These are phyloP conservation scores for Phytophthora ramorum DNA, from an alignment of 352 stramenopile genomes.

Conservation along the genomic window DNA sequence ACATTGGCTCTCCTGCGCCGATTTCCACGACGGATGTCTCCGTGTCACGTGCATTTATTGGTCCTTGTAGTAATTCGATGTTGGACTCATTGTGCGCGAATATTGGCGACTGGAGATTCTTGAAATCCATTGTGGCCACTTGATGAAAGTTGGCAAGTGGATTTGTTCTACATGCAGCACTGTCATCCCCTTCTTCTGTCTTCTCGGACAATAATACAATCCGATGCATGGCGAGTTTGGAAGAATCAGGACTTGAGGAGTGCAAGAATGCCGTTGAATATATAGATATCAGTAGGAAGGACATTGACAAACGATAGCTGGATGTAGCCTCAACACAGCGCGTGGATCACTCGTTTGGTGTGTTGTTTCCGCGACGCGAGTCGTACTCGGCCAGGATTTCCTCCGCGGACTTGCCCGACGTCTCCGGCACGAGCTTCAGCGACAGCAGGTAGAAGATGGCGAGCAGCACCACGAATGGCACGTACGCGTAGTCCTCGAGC, in stretches of 20 bases:
- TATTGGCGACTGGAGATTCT: conserved; percentile 20
- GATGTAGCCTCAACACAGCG: no score
- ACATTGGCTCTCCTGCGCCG: conserved; percentile 42
- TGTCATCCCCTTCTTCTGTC: no score
- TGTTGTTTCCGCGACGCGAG: conserved; percentile 17
- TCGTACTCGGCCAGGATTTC: conserved; percentile 59
- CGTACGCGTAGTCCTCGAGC: conserved; percentile 21
- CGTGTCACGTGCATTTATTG: neutral
- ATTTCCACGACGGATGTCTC: conserved; percentile 21
- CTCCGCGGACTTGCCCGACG: conserved; percentile 59
- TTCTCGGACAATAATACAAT: no score
- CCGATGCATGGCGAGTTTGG: no score
- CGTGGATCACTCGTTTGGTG: neutral
- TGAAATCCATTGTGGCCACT: conserved; percentile 26
- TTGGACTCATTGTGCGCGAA: neutral
- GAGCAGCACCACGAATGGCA: conserved; percentile 54
- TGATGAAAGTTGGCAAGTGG: neutral
- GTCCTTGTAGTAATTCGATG: no score
- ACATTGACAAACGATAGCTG: no score
- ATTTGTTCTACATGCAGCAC: no score
- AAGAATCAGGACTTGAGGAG: no score
- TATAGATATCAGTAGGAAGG: no score
- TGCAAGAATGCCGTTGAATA: no score
- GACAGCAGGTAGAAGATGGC: conserved; percentile 53
- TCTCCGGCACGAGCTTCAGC: conserved; percentile 64